phyloP scores from a whole-genome alignment of 1,139 yeast species.

The Meyerozyma carpophila region DNA sequence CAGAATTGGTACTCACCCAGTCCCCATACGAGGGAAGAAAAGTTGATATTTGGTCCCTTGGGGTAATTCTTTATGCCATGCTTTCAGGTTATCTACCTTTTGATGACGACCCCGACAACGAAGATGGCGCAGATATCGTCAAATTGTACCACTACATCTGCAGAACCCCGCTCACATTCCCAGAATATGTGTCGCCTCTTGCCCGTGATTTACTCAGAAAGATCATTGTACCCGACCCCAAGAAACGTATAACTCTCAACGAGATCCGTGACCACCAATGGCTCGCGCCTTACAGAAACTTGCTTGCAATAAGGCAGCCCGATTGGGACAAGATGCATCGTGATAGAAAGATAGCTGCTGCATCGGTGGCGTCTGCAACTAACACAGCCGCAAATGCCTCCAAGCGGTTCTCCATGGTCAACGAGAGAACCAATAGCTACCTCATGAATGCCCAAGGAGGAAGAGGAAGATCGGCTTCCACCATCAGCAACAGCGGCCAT shows the following conservation, averaged over 20 bases:
- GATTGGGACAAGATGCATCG: constrained; percentile 77
- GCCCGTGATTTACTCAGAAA: constrained; percentile 87
- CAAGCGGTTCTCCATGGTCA: constrained; percentile 44
- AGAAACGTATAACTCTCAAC: constrained; percentile 60
- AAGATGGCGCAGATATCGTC: constrained; percentile 92
- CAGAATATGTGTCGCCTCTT: constrained; percentile 86
- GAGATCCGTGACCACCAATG: constrained; percentile 81
- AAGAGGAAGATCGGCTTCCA: constrained; percentile 6
- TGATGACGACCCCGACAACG: constrained; percentile 96
- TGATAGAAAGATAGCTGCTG: constrained; percentile 18
- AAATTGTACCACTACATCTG: constrained; percentile 89
- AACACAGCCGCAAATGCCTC: constrained; percentile 6
- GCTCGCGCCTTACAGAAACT: constrained; percentile 76
- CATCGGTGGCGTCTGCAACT: constrained; percentile 4
- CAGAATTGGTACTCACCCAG: constrained; percentile 86
- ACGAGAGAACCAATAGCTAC: constrained; percentile 37
- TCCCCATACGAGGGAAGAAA: constrained; percentile 89
- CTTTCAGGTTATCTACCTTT: constrained; percentile 95
- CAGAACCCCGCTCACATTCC: constrained; percentile 86
- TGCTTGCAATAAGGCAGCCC: constrained; percentile 75
- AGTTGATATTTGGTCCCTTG: constrained; percentile 96
- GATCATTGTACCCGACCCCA: constrained; percentile 85
- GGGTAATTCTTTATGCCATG: constrained; percentile 94
- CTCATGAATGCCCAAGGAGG: constrained; percentile 21
- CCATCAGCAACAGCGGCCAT: constrained; percentile 27